phyloP scores from a whole-genome alignment of 2,329 filamentous ascomycete species.

The Lithohypha guttulata region DNA sequence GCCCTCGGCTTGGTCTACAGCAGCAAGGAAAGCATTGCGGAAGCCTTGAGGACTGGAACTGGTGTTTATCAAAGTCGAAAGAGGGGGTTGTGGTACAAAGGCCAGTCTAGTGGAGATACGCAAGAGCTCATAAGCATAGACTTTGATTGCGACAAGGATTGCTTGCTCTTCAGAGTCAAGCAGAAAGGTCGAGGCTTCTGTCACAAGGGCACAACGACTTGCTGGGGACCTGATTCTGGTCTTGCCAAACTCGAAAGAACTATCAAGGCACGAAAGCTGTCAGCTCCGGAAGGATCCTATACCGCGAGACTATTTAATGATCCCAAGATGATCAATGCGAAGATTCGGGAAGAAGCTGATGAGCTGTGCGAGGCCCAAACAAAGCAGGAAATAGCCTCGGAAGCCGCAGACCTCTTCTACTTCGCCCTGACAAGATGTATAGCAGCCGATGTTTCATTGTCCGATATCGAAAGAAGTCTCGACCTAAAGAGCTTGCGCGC shows the following conservation, averaged over 20 bases:
- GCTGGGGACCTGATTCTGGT: conserved; percentile 76
- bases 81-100: conserved; percentile 92
- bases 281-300: conserved; percentile 82
- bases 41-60: conserved; percentile 67
- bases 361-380: conserved; percentile 81
- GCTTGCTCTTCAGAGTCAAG: conserved; percentile 75
- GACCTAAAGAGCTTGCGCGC: conserved; percentile 94
- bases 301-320: conserved; percentile 89
- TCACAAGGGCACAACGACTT: conserved; percentile 82
- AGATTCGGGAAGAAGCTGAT: conserved; percentile 97
- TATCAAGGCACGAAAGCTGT: conserved; percentile 65
- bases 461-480: conserved; percentile 83
- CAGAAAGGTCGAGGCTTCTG: conserved; percentile 89
- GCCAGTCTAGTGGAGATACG: conserved; percentile 83
- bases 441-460: conserved; percentile 68
- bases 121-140: conserved; percentile 79
- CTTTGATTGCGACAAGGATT: conserved; percentile 88
- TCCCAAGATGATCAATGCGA: conserved; percentile 75
- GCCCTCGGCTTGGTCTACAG: conserved; percentile 90
- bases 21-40: conserved; percentile 77
- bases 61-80: conserved; percentile 96
- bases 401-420: conserved; percentile 91
- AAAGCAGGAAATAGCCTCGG: conserved; percentile 77
- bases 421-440: conserved; percentile 89
- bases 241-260: conserved; percentile 81